Evolutionary conservation across 2,329 filamentous ascomycete genomes (phyloP).

Genomic region (Pseudopyrenochaeta lycopersici): DNA sequence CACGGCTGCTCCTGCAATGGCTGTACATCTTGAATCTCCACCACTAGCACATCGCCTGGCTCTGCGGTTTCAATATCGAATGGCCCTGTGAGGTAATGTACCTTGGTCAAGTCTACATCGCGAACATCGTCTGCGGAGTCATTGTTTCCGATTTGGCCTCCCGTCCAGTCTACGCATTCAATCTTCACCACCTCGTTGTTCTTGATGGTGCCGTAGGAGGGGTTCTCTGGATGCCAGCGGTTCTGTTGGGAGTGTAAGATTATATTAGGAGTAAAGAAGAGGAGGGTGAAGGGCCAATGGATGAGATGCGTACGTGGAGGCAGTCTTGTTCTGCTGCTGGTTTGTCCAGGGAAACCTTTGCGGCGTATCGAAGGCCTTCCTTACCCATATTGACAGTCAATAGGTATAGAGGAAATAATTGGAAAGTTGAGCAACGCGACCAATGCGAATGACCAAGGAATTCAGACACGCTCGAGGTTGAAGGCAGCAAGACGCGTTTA

Average conservation of each 20-base stretch:
- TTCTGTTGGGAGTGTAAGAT: slow-evolving; percentile 64
- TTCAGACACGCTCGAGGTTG: background rate
- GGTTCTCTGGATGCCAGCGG: slow-evolving; percentile 91
- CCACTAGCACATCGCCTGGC: slow-evolving; percentile 83
- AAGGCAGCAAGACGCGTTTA: background rate
- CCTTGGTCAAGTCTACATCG: slow-evolving; percentile 81
- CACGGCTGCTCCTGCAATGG: slow-evolving; percentile 85
- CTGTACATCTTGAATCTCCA: slow-evolving; percentile 94
- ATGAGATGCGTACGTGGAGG: slow-evolving; percentile 69
- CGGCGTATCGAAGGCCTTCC: slow-evolving; percentile 72
- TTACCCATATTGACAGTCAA: slow-evolving; percentile 53
- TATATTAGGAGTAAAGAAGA: no score
- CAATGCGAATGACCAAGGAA: background rate
- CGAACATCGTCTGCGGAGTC: slow-evolving; percentile 89
- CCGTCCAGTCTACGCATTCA: slow-evolving; percentile 82
- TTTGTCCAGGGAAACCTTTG: slow-evolving; percentile 77
- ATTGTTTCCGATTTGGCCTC: slow-evolving; percentile 85
- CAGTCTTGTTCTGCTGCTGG: slow-evolving; percentile 74
- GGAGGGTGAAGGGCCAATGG: background rate
- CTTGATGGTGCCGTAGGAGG: slow-evolving; percentile 75
- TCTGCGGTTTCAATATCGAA: slow-evolving; percentile 87
- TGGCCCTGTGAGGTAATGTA: slow-evolving; percentile 89
- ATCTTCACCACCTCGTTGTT: slow-evolving; percentile 92
- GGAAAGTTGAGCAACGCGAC: no score
- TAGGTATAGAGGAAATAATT: no score